Evolutionary conservation across 805 yeast genomes (phyloP), one percentile per base, ranked within the genome.

Genomic region (Ogataea trehalophila): DNA sequence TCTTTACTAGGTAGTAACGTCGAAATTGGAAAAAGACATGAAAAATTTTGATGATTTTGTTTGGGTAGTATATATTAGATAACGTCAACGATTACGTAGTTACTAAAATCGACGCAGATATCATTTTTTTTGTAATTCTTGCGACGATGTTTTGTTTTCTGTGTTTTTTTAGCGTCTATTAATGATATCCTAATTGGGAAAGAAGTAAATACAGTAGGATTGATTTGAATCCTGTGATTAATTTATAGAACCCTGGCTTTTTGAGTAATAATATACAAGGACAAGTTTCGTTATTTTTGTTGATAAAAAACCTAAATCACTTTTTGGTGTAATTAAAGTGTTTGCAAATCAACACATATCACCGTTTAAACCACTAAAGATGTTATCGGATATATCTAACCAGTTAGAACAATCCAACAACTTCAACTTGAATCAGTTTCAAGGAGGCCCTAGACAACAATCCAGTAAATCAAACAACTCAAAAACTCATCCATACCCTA

Each of bases 321-420:
- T 26, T 26, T 26, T 26, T 6, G 7, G 13, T 26, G 3, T 11
- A 26, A 26, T 11, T 6, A 11, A 9, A 2, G 11, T 11, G 9
- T 26, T 26, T 26, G 13, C 7, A 26, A 9, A 9, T 9, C 11
- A 16, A 9, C 6, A 16, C 6, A 8, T 18, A 8, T 8, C 15
- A 16, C 20, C 20, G 4, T 20, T 20, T 2, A 36, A 4, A 7
- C 6, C 6, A 7, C 5, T 37, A 22, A 17, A 17, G 18, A 46
- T 46, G 49, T 37, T 46, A 17, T 20, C 45, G 9, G 48, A 46
- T 34, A 46, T 46, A 5, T 46, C 48, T n/a, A 46, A 46, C 29
- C 41, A 16, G 42, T 13, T 14, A 22, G 13, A 39, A 45, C 14
- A 51, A 49, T 44, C 61, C 62, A 2, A 56, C 61, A 8, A 55